Percentiles rank a stretch among this genome's conserved stretches.
These are phyloP conservation scores for Scheffersomyces quercinus DNA, from an alignment of 1,139 yeast genomes.

Conservation along the genomic window DNA sequence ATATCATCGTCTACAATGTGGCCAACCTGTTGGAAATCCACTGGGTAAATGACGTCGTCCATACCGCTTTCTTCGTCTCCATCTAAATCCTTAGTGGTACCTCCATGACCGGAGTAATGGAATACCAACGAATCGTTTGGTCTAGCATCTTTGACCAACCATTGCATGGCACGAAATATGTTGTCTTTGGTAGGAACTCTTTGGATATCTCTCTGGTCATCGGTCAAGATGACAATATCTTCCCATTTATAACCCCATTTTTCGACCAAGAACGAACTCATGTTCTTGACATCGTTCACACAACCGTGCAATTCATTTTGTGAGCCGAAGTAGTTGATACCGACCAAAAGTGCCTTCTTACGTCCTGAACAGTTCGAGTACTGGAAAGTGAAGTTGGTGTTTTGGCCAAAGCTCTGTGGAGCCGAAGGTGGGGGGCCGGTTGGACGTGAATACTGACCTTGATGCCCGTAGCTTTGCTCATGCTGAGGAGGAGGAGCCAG, in stretches of 20 bases:
- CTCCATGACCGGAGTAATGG: conserved; percentile 96
- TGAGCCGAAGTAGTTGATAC: conserved; percentile 85
- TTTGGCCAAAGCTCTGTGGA: conserved; percentile 24
- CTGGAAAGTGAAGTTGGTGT: conserved; percentile 29
- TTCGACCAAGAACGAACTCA: conserved; percentile 55
- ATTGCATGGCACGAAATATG: conserved; percentile 83
- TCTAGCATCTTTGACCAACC: conserved; percentile 81
- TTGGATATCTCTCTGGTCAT: conserved; percentile 64
- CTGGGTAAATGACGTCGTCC: conserved; percentile 90
- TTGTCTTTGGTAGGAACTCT: conserved; percentile 76
- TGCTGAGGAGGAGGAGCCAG: conserved; percentile 10
- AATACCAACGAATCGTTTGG: conserved; percentile 86
- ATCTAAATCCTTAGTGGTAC: conserved; percentile 72
- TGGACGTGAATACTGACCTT: conserved; percentile 4
- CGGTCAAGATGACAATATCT: conserved; percentile 84
- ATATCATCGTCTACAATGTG: conserved; percentile 81
- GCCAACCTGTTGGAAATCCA: conserved; percentile 76
- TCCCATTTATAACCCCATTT: conserved; percentile 68
- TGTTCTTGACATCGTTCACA: conserved; percentile 76
- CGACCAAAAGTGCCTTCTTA: conserved; percentile 80
- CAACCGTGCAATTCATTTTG: conserved; percentile 76
- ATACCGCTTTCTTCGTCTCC: conserved; percentile 92
- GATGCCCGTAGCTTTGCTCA: conserved; percentile 7
- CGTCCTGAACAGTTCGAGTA: conserved; percentile 77
- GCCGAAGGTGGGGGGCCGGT: conserved; percentile 16